These are phyloP conservation scores for Raffaelea ambrosiae DNA, from an alignment of 2,329 filamentous ascomycete species.

Conservation along the genomic window DNA sequence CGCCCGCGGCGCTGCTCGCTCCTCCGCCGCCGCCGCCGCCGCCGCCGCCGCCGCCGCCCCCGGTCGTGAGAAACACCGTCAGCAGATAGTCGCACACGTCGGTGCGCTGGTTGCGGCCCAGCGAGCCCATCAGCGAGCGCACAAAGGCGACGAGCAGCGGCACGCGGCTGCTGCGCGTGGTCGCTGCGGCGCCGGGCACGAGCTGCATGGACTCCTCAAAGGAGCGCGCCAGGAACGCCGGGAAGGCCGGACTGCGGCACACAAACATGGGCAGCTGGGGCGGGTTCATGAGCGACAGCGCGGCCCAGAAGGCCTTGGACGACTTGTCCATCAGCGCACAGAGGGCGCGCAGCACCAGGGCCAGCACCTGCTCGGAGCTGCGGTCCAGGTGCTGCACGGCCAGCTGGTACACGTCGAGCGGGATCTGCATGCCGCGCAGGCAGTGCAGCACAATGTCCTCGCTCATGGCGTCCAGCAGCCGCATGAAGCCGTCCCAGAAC, in stretches of 20 bases:
- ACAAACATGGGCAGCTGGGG: conserved; percentile 77
- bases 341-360: conserved; percentile 62
- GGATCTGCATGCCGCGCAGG: conserved; percentile 69
- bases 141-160: conserved; percentile 68
- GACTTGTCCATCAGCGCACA: conserved; percentile 65
- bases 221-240: conserved; percentile 52
- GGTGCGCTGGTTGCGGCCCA: conserved; percentile 59
- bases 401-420: conserved; percentile 61
- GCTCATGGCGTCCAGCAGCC: conserved; percentile 66
- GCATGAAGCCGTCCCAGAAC: conserved; percentile 71
- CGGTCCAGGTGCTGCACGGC: conserved; percentile 45
- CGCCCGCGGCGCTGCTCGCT: too few species aligned
- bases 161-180: background rate
- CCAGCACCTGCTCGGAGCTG: conserved; percentile 49
- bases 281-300: conserved; percentile 72
- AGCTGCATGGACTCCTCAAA: conserved; percentile 40
- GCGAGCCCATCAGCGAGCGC: conserved; percentile 65
- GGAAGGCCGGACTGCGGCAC: conserved; percentile 62
- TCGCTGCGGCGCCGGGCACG: conserved; percentile 1
- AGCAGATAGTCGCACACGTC: conserved; percentile 75
- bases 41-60: background rate
- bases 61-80: conserved; percentile 53
- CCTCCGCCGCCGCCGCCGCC: too few species aligned
- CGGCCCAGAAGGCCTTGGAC: conserved; percentile 77
- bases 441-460: conserved; percentile 68